A percentile compares a stretch with the other conserved stretches of the same genome.
Conservation (phyloP, 495 filamentous ascomycete species). For the Neurospora sp. region DNA sequence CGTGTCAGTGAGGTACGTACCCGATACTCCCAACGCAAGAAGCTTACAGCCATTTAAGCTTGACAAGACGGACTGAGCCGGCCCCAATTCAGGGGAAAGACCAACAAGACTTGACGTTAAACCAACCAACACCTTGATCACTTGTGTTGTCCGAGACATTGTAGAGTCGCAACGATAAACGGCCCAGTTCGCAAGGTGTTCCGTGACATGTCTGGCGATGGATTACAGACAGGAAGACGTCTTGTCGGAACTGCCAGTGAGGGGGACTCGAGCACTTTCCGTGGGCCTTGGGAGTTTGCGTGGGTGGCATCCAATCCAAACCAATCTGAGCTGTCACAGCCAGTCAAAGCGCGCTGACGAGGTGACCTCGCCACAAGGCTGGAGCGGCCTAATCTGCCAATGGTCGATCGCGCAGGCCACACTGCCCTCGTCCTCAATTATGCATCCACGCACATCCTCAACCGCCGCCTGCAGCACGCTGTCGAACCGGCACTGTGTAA, state of each 20-base stretch:
- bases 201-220: background rate
- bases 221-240: background rate
- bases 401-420: conserved; percentile 15
- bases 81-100: background rate
- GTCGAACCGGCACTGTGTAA: background rate
- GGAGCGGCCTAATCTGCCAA: conserved; percentile 10
- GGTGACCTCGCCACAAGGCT: conserved; percentile 21
- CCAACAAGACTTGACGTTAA: background rate
- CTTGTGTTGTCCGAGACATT: background rate
- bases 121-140: background rate
- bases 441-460: conserved; percentile 22
- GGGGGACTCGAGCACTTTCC: background rate
- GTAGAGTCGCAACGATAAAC: background rate
- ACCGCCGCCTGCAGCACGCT: conserved; percentile 8
- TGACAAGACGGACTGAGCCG: background rate
- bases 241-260: background rate
- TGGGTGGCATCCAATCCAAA: background rate
- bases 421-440: conserved; percentile 17
- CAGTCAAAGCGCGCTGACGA: conserved; percentile 13
- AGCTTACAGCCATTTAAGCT: background rate
- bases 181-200: background rate
- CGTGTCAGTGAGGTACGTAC: background rate
- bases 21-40: background rate
- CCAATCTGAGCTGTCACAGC: conserved; percentile 8
- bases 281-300: background rate